phyloP scores from a whole-genome alignment of 495 filamentous ascomycete species.

The Aspergillus haitiensis region DNA sequence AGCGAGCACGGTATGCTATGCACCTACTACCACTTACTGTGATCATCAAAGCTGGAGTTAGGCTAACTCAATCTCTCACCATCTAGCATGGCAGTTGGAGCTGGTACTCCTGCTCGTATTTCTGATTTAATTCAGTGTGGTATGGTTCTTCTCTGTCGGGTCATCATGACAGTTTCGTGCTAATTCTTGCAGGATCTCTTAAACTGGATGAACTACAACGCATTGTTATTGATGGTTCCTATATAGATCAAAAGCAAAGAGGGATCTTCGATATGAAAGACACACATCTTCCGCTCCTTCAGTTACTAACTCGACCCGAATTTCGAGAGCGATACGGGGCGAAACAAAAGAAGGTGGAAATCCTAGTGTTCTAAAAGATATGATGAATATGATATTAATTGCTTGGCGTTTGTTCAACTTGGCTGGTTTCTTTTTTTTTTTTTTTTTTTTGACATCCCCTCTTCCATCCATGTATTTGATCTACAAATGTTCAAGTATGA shows the following conservation, averaged over 20 bases:
- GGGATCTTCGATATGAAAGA: conserved; percentile 93
- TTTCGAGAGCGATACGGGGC: conserved; percentile 66
- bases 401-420: conserved; percentile 20
- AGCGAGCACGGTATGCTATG: conserved; percentile 53
- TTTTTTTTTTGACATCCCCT: not conserved
- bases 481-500: too few relatives aligned
- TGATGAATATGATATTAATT: conserved; percentile 12
- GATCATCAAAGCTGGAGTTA: not conserved
- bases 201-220: conserved; percentile 67
- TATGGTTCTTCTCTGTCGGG: conserved; percentile 34
- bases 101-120: conserved; percentile 82
- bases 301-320: conserved; percentile 63
- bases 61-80: conserved; percentile 18
- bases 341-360: conserved; percentile 38
- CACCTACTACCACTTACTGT: not conserved
- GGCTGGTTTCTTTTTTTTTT: conserved; percentile 9
- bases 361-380: conserved; percentile 40
- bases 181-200: conserved; percentile 57
- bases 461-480: not conserved
- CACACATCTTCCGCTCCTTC: conserved; percentile 70
- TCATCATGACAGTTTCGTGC: not conserved
- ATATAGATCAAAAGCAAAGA: conserved; percentile 89
- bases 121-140: conserved; percentile 79
- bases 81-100: conserved; percentile 72
- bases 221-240: conserved; percentile 84